Conservation (phyloP, 768 basidiomycete genomes). For the Dentipellis fragilis region DNA sequence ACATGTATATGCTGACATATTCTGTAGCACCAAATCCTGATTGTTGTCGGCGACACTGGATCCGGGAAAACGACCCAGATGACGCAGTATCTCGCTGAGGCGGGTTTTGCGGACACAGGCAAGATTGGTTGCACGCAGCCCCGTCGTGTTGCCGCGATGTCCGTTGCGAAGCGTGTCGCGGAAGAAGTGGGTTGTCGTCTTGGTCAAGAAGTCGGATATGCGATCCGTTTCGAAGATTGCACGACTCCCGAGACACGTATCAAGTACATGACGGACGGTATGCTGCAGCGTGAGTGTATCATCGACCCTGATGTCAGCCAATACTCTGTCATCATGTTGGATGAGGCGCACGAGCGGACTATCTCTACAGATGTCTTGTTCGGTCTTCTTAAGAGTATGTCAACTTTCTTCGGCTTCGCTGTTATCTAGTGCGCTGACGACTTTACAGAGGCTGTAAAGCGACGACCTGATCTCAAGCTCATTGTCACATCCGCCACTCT, state of each 20-base stretch:
- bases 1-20: constrained; percentile 12
- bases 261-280: constrained; percentile 99
- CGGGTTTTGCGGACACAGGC: constrained; percentile 83
- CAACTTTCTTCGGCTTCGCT: background rate
- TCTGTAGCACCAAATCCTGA: constrained; percentile 85
- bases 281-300: constrained; percentile 94
- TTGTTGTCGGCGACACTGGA: constrained; percentile 97
- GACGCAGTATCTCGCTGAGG: constrained; percentile 95
- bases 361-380: constrained; percentile 98
- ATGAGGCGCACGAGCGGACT: constrained; percentile 97
- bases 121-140: constrained; percentile 97
- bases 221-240: constrained; percentile 98
- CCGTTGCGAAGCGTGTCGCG: constrained; percentile 95
- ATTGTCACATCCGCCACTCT: constrained; percentile 98
- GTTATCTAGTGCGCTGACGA: constrained; percentile 10
- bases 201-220: constrained; percentile 96
- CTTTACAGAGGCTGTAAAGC: constrained; percentile 79
- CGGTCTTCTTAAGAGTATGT: constrained; percentile 83
- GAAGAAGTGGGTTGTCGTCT: constrained; percentile 98
- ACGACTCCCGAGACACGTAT: constrained; percentile 97
- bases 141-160: constrained; percentile 98
- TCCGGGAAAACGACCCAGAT: constrained; percentile 99
- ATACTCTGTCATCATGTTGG: constrained; percentile 95
- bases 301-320: constrained; percentile 90
- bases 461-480: constrained; percentile 90